Conservation (phyloP, 345 rosid genomes). For the Abelmoschus esculentus region DNA sequence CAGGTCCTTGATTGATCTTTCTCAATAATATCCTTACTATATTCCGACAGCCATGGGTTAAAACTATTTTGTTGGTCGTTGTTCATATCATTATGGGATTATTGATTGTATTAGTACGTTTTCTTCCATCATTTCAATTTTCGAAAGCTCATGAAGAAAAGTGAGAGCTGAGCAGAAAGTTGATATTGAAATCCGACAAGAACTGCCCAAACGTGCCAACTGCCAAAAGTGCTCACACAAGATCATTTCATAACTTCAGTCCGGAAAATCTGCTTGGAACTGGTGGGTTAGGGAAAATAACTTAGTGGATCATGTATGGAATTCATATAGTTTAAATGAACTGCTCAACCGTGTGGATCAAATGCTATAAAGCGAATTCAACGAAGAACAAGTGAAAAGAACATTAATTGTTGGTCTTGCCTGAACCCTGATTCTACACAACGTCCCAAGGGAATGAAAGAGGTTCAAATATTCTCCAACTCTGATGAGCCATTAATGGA, state of each 20-base stretch:
- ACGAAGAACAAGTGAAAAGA: too few species aligned
- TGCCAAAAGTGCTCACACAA: constrained; percentile 17
- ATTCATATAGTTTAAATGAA: too few species aligned
- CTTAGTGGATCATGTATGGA: constrained; percentile 29
- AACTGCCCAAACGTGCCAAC: constrained; percentile 7
- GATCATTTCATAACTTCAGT: constrained; percentile 21
- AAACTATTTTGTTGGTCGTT: constrained; percentile 2
- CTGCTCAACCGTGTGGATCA: too few species aligned
- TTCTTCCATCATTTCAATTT: not conserved
- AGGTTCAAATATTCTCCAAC: too few species aligned
- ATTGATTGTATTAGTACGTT: not conserved
- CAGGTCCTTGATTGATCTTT: too few species aligned
- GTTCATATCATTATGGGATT: constrained; percentile 12
- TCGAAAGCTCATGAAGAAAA: not conserved
- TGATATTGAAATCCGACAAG: constrained; percentile 25
- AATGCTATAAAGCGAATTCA: too few species aligned
- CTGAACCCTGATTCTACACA: too few species aligned
- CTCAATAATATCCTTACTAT: too few species aligned
- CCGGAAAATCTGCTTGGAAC: too few species aligned
- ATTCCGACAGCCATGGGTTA: not conserved
- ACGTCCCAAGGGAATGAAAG: too few species aligned
- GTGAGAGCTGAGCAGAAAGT: constrained; percentile 2
- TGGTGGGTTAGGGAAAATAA: constrained; percentile 15
- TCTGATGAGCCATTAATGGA: constrained; percentile 7
- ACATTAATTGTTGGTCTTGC: too few species aligned